Conservation (phyloP, 441 rosid genomes). For the Iberis amara region DNA sequence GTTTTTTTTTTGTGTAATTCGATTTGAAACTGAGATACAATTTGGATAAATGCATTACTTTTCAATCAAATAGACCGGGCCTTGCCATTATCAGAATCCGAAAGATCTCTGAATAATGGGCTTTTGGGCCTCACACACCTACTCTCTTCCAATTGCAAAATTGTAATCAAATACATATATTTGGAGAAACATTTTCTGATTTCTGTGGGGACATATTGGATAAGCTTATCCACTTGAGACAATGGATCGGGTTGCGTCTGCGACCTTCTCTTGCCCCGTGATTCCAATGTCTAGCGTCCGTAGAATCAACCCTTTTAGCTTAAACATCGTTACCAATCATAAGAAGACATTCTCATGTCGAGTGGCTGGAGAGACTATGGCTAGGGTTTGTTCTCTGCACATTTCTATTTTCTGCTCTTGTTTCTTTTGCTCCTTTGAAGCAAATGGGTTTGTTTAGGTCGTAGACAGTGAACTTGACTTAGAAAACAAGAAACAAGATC, state of each 20-base stretch:
- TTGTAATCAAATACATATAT: no score
- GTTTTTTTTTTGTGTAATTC: no score
- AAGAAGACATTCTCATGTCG: slow-evolving; percentile 36
- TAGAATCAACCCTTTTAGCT: slow-evolving; percentile 29
- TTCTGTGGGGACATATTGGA: no score
- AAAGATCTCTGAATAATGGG: no score
- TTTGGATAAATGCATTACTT: no score
- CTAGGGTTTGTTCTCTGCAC: slow-evolving; percentile 46
- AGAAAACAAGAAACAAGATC: slow-evolving; percentile 62
- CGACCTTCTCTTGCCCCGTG: slow-evolving; percentile 34
- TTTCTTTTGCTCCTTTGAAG: neutral
- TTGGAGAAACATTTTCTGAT: no score
- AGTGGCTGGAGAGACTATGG: slow-evolving; percentile 31
- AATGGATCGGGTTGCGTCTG: slow-evolving; percentile 50
- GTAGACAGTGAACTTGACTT: slow-evolving; percentile 43
- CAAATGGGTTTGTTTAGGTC: slow-evolving; percentile 13
- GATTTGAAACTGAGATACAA: no score
- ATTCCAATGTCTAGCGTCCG: slow-evolving; percentile 27
- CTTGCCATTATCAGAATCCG: no score
- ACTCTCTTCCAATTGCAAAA: no score
- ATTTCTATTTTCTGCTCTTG: slow-evolving; percentile 15
- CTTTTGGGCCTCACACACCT: no score
- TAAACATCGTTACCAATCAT: slow-evolving; percentile 23
- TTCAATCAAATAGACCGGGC: no score
- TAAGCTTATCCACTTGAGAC: slow-evolving; percentile 24